These are phyloP conservation scores for Monsonia emarginata DNA, from an alignment of 441 rosid species.

Conservation along the genomic window DNA sequence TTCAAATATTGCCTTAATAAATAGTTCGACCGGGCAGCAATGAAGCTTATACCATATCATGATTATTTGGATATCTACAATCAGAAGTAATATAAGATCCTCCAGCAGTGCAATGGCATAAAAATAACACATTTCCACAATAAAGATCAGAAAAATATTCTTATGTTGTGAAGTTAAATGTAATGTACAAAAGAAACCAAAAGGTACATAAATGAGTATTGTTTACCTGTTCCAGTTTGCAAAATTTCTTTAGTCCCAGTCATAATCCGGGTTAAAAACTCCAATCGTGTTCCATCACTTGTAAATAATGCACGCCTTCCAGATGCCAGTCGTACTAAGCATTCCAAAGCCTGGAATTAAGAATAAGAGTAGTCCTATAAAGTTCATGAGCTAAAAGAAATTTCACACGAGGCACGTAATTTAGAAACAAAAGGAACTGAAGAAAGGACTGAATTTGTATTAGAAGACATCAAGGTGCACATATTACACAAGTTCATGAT, in stretches of 20 bases:
- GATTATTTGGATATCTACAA: not conserved
- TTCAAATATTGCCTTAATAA: not conserved
- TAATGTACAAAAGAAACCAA: not conserved
- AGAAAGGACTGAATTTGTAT: not conserved
- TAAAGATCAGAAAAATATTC: not conserved
- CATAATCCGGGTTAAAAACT: conserved; percentile 25
- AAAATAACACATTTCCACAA: not conserved
- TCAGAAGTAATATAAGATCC: not conserved
- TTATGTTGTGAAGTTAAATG: not conserved
- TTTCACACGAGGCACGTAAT: not conserved
- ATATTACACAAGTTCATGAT: not conserved
- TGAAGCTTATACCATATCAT: not conserved
- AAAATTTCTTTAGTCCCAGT: conserved; percentile 27
- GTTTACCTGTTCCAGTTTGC: conserved; percentile 26
- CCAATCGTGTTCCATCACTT: conserved; percentile 20
- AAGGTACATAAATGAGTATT: not conserved
- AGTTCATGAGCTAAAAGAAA: not conserved
- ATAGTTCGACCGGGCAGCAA: not conserved
- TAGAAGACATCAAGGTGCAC: not conserved
- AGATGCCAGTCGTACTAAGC: conserved; percentile 29
- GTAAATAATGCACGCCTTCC: conserved; percentile 26
- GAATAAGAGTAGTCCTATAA: not conserved
- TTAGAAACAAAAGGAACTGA: not conserved
- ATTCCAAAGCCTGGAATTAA: conserved; percentile 24
- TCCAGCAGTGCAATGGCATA: not conserved